Percentiles rank a stretch among this genome's conserved stretches.
Evolutionary conservation across 257 asterid genomes (phyloP).

Genomic region (Solanum chiquidenum): DNA sequence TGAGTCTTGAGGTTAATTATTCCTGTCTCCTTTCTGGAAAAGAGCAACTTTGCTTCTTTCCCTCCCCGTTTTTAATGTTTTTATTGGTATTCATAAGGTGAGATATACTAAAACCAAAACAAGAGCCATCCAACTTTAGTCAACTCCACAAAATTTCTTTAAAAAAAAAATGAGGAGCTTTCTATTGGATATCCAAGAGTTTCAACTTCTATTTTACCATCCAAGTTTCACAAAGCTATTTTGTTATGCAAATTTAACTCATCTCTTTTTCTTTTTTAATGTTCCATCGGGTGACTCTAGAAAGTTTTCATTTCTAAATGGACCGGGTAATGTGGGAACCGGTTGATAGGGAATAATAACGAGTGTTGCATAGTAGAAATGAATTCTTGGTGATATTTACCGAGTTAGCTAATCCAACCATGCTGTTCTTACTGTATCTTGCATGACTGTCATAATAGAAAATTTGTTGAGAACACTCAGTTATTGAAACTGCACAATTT

Average conservation of each 20-base stretch:
- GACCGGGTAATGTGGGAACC: not conserved
- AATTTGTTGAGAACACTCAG: not conserved
- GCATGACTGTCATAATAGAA: not conserved
- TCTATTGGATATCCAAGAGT: not conserved
- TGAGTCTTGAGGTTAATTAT: not conserved
- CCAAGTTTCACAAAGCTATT: not conserved
- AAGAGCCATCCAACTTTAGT: not conserved
- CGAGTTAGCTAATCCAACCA: not conserved
- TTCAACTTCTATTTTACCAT: not conserved
- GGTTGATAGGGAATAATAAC: not conserved
- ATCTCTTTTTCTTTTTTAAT: not conserved
- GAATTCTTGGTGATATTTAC: not conserved
- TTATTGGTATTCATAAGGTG: not conserved
- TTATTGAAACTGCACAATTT: not conserved
- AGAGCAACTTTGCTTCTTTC: not conserved
- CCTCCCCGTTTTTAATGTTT: not conserved
- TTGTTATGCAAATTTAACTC: not conserved
- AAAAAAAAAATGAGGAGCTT: not conserved
- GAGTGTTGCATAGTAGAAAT: not conserved
- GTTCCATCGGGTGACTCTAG: not conserved
- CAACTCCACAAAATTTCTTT: not conserved
- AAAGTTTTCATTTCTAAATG: not conserved
- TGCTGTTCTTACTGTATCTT: not conserved
- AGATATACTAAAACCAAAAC: not conserved
- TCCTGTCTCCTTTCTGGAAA: not conserved